A percentile compares a stretch with the other conserved stretches of the same genome.
phyloP scores from a whole-genome alignment of 1,284 basidiomycete genomes.

The Apiotrichum laibachii region DNA sequence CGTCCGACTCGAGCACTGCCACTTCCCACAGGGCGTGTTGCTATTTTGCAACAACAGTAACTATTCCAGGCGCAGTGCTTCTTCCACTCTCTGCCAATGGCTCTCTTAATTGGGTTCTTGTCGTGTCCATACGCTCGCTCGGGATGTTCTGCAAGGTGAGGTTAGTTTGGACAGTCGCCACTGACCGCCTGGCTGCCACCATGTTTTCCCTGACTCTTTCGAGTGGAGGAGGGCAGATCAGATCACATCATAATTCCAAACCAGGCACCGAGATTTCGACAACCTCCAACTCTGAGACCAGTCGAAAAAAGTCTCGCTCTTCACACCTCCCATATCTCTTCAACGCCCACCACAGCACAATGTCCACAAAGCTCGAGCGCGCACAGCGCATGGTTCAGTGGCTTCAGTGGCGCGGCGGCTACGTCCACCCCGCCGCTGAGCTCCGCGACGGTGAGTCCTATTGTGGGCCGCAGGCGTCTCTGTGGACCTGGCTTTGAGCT shows the following conservation, averaged over 20 bases:
- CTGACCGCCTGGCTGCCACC: no score
- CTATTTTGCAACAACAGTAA: no score
- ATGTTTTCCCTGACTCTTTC: background rate
- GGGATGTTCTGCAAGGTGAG: no score
- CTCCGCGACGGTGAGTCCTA: conserved; percentile 43
- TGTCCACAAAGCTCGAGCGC: conserved; percentile 11
- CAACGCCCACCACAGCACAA: background rate
- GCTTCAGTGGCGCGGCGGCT: conserved; percentile 8
- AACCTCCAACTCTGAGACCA: background rate
- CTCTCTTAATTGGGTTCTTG: no score
- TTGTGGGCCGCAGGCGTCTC: no score
- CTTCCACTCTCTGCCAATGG: no score
- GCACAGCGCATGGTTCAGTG: conserved; percentile 11
- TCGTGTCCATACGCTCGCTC: no score
- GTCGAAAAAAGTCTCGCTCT: conserved; percentile 1
- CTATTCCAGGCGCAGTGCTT: no score
- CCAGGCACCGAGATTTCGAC: no score
- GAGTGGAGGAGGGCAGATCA: background rate
- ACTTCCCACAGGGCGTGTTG: no score
- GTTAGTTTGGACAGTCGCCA: no score
- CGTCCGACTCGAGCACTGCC: no score
- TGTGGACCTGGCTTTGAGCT: background rate
- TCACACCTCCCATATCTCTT: background rate
- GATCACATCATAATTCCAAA: background rate
- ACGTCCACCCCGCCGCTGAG: conserved; percentile 18